These are phyloP conservation scores for Pseudozyma hubeiensis DNA, from an alignment of 1,284 basidiomycete genomes.

Conservation along the genomic window DNA sequence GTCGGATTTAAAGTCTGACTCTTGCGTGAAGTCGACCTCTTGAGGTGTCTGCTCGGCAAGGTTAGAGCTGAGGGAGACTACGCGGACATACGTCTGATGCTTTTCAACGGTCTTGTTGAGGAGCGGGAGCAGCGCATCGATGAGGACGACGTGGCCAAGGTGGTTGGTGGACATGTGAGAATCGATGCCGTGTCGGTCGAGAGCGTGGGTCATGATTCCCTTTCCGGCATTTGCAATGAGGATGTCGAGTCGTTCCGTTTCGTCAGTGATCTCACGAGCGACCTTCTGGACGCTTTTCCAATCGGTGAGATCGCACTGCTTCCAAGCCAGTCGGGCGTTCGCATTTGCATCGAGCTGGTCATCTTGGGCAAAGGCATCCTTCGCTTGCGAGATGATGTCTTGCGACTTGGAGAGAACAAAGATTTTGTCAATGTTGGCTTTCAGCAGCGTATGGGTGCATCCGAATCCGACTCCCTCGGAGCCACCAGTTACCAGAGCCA, in stretches of 20 bases:
- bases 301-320: constrained; percentile 35
- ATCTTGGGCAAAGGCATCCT: constrained; percentile 21
- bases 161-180: constrained; percentile 41
- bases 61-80: constrained; percentile 34
- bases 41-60: constrained; percentile 27
- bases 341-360: constrained; percentile 16
- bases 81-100: constrained; percentile 15
- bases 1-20: constrained; percentile 25
- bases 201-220: constrained; percentile 30
- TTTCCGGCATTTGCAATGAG: constrained; percentile 34
- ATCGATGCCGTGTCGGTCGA: constrained; percentile 33
- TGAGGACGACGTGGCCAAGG: constrained; percentile 29
- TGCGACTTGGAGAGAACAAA: constrained; percentile 30
- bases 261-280: constrained; percentile 23
- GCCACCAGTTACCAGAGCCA: constrained; percentile 25
- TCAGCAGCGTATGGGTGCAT: constrained; percentile 35
- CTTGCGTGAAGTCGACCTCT: constrained; percentile 9
- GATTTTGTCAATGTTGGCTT: constrained; percentile 29
- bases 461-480: constrained; percentile 35
- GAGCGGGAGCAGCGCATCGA: constrained; percentile 22
- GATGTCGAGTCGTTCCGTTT: constrained; percentile 29
- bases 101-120: constrained; percentile 19
- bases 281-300: constrained; percentile 29
- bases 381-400: constrained; percentile 29
- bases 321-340: constrained; percentile 16